A percentile compares a stretch with the other conserved stretches of the same genome.
phyloP scores from a whole-genome alignment of 1,284 basidiomycete species.

The Phenoliferia sp. region DNA sequence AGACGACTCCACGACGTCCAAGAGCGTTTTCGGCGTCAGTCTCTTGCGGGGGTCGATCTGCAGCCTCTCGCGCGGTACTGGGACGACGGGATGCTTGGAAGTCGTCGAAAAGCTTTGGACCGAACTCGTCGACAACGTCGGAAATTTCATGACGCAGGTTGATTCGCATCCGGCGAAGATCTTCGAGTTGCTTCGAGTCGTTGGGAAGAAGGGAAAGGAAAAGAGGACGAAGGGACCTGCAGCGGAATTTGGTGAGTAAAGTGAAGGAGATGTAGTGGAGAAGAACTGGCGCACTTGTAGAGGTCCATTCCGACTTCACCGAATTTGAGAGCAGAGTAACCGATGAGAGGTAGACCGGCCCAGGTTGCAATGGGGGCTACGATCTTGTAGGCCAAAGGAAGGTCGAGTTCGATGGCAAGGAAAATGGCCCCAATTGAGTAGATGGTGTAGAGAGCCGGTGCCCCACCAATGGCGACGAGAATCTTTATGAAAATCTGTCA shows the following conservation, averaged over 20 bases:
- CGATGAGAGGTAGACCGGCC: conserved; percentile 76
- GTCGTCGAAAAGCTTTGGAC: conserved; percentile 79
- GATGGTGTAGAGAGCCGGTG: conserved; percentile 78
- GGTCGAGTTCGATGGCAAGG: conserved; percentile 64
- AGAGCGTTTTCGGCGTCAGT: background rate
- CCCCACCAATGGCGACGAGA: conserved; percentile 84
- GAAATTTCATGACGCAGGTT: conserved; percentile 81
- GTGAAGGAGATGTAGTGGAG: conserved; percentile 50
- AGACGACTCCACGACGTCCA: background rate
- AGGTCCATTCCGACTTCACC: conserved; percentile 99
- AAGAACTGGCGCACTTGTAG: conserved; percentile 56
- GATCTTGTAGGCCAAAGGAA: conserved; percentile 58
- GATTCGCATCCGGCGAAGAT: conserved; percentile 71
- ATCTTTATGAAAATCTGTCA: too few species aligned
- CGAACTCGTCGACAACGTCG: conserved; percentile 68
- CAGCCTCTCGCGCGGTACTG: conserved; percentile 37
- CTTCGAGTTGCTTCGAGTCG: conserved; percentile 76
- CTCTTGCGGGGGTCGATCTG: conserved; percentile 59
- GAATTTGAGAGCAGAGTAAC: conserved; percentile 92
- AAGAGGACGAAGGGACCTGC: conserved; percentile 73
- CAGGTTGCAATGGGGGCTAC: conserved; percentile 78
- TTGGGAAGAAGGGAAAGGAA: conserved; percentile 86
- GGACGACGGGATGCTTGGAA: conserved; percentile 77
- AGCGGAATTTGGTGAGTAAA: conserved; percentile 46
- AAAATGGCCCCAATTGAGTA: conserved; percentile 79